phyloP scores from a whole-genome alignment of 108 stramenopile genomes.

The Cyclotella baltica region DNA sequence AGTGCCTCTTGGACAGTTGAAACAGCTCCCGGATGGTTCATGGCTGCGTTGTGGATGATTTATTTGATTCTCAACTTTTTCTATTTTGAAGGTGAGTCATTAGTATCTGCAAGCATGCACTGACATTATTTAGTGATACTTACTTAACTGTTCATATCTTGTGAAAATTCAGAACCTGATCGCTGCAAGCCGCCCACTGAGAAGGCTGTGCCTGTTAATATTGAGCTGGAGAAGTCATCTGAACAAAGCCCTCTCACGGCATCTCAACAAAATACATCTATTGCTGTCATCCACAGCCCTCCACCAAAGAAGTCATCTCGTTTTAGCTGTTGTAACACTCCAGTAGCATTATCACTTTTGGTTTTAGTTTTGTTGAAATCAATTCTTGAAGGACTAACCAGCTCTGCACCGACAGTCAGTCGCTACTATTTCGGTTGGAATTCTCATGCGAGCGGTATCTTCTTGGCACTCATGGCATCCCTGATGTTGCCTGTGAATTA shows the following conservation, averaged over 20 bases:
- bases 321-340: constrained; percentile 42
- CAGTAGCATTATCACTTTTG: constrained; percentile 36
- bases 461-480: constrained; percentile 41
- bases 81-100: constrained; percentile 54
- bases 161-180: constrained; percentile 64
- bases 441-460: constrained; percentile 39
- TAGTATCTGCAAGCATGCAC: not conserved
- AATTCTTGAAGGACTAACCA: constrained; percentile 42
- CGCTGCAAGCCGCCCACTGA: constrained; percentile 24
- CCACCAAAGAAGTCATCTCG: not conserved
- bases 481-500: constrained; percentile 49
- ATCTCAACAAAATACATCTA: not conserved
- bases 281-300: not conserved
- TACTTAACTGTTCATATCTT: not conserved
- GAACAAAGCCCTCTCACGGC: constrained; percentile 14
- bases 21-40: constrained; percentile 68
- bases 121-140: not conserved
- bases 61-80: constrained; percentile 58
- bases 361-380: constrained; percentile 43
- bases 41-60: constrained; percentile 75
- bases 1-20: constrained; percentile 53
- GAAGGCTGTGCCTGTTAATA: not conserved
- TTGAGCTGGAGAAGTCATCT: constrained; percentile 13
- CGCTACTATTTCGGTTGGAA: constrained; percentile 55
- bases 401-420: constrained; percentile 50